phyloP scores from a whole-genome alignment of 257 asterid genomes.

The Forsythia viridissima region DNA sequence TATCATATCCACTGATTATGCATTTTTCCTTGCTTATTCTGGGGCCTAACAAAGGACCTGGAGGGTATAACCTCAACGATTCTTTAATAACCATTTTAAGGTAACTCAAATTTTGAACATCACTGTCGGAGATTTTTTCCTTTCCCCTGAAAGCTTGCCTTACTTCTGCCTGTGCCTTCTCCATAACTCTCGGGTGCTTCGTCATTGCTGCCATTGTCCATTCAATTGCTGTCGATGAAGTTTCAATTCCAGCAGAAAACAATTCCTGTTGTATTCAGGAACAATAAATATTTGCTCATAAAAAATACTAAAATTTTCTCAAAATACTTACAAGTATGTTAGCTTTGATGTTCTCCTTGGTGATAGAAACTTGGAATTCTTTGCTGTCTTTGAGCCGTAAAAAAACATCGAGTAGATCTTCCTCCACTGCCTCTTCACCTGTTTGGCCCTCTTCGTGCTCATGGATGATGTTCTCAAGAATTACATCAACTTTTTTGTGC shows the following conservation, averaged over 20 bases:
- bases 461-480: background rate
- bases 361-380: background rate
- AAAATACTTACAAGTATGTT: background rate
- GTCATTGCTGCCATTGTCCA: slow-evolving; percentile 49
- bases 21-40: slow-evolving; percentile 25
- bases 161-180: slow-evolving; percentile 40
- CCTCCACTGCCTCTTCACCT: background rate
- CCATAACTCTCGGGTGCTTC: slow-evolving; percentile 32
- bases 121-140: slow-evolving; percentile 23
- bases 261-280: slow-evolving; percentile 30
- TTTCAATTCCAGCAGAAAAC: slow-evolving; percentile 35
- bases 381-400: background rate
- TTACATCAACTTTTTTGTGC: background rate
- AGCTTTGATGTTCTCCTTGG: slow-evolving; percentile 12
- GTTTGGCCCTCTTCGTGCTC: background rate
- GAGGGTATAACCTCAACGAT: slow-evolving; percentile 26
- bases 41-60: slow-evolving; percentile 30
- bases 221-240: slow-evolving; percentile 29
- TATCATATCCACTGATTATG: slow-evolving; percentile 27
- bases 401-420: slow-evolving; percentile 11
- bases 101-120: slow-evolving; percentile 24
- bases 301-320: too few relatives aligned
- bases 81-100: slow-evolving; percentile 35
- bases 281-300: too few relatives aligned
- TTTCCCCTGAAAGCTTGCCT: slow-evolving; percentile 23